These are phyloP conservation scores for Globisporangium ultimum DNA, from an alignment of 352 stramenopile species.

Conservation along the genomic window DNA sequence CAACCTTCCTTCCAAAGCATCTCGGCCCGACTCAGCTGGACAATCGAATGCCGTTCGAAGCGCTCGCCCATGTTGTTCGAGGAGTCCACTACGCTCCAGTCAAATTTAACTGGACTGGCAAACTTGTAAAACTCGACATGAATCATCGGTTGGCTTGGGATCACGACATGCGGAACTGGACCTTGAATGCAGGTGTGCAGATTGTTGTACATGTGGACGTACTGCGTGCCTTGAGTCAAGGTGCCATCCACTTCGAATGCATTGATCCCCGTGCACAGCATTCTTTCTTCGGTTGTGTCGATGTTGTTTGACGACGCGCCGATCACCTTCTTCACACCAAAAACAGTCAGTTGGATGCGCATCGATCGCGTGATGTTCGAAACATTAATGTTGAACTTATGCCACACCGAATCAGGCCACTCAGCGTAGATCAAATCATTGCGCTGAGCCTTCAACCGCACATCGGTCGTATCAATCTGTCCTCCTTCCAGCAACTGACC, in stretches of 20 bases:
- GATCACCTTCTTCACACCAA: slow-evolving; percentile 71
- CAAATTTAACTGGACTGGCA: slow-evolving; percentile 64
- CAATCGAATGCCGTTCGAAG: slow-evolving; percentile 44
- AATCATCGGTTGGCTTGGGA: slow-evolving; percentile 66
- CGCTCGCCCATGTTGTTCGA: slow-evolving; percentile 23
- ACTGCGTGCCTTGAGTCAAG: slow-evolving; percentile 62
- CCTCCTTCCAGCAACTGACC: slow-evolving; percentile 67
- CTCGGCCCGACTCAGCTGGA: slow-evolving; percentile 43
- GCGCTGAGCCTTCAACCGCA: slow-evolving; percentile 66
- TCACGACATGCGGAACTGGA: slow-evolving; percentile 69
- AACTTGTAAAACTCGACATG: slow-evolving; percentile 71
- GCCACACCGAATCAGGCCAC: slow-evolving; percentile 72
- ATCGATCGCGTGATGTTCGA: slow-evolving; percentile 68
- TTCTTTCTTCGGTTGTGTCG: slow-evolving; percentile 52
- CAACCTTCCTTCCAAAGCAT: slow-evolving; percentile 79
- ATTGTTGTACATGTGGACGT: slow-evolving; percentile 84
- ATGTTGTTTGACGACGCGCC: slow-evolving; percentile 33
- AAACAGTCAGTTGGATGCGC: slow-evolving; percentile 69
- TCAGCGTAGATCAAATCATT: slow-evolving; percentile 71
- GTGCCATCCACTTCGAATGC: slow-evolving; percentile 76
- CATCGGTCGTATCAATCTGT: slow-evolving; percentile 63
- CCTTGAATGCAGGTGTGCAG: slow-evolving; percentile 63
- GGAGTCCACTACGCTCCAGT: slow-evolving; percentile 43
- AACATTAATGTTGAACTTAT: slow-evolving; percentile 77
- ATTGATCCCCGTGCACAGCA: slow-evolving; percentile 81